Evolutionary conservation across 805 yeast genomes (phyloP).

Genomic region (Yarrowia phangngaensis): DNA sequence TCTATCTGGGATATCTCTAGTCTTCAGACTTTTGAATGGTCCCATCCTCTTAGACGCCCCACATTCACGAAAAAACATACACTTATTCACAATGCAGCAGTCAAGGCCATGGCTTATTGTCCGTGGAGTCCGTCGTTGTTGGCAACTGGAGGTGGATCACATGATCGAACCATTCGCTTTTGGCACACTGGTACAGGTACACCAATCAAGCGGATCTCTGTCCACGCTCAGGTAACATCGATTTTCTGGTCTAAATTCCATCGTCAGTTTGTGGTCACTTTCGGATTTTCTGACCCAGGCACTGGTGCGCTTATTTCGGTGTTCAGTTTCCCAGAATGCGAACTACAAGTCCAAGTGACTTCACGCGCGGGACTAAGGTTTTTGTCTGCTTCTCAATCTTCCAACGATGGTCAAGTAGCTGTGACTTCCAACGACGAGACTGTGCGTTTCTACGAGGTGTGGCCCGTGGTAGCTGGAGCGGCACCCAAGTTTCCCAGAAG

Average conservation of each 20-base stretch:
- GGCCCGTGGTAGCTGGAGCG: slow-evolving; percentile 44
- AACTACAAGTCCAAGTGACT: slow-evolving; percentile 47
- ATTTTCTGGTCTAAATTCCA: slow-evolving; percentile 66
- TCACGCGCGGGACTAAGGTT: slow-evolving; percentile 55
- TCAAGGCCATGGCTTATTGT: slow-evolving; percentile 83
- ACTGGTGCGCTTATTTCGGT: slow-evolving; percentile 54
- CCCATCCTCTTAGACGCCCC: slow-evolving; percentile 40
- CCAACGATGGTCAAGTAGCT: slow-evolving; percentile 59
- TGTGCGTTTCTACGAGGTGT: slow-evolving; percentile 66
- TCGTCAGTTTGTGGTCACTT: slow-evolving; percentile 70
- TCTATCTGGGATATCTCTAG: slow-evolving; percentile 64
- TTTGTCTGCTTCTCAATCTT: slow-evolving; percentile 62
- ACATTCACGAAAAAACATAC: slow-evolving; percentile 41
- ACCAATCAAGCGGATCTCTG: slow-evolving; percentile 51
- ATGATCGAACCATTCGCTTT: slow-evolving; percentile 72
- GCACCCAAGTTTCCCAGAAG: slow-evolving; percentile 16
- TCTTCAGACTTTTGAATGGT: slow-evolving; percentile 31
- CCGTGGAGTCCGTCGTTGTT: slow-evolving; percentile 80
- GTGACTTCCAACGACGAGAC: slow-evolving; percentile 78
- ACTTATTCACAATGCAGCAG: slow-evolving; percentile 76
- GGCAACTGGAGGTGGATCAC: slow-evolving; percentile 89
- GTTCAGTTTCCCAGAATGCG: slow-evolving; percentile 65
- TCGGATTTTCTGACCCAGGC: slow-evolving; percentile 65
- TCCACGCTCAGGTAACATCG: slow-evolving; percentile 75
- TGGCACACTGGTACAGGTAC: slow-evolving; percentile 87